Evolutionary conservation across 1,284 basidiomycete genomes (phyloP).

Genomic region (Xerocomus nothofagi): DNA sequence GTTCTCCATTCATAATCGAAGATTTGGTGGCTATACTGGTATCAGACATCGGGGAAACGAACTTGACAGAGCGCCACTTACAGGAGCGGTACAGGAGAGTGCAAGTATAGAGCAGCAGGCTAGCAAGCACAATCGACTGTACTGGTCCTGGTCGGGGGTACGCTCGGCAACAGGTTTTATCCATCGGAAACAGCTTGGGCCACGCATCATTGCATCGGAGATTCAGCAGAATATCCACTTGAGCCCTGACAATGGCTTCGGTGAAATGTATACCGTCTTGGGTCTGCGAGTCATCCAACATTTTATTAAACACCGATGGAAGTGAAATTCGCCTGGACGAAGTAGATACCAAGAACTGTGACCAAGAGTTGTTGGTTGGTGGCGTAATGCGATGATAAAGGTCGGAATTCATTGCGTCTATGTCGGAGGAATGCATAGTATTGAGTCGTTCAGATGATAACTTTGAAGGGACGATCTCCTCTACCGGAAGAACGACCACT

Average conservation of each 20-base stretch:
- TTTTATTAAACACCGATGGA: constrained; percentile 75
- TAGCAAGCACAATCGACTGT: constrained; percentile 59
- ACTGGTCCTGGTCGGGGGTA: constrained; percentile 69
- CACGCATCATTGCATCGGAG: constrained; percentile 77
- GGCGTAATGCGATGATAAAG: constrained; percentile 66
- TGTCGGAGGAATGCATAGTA: constrained; percentile 72
- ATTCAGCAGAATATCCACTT: constrained; percentile 81
- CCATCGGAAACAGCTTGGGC: constrained; percentile 67
- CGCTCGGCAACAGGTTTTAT: constrained; percentile 80
- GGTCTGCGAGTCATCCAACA: constrained; percentile 73
- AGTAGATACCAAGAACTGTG: constrained; percentile 26
- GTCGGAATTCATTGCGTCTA: constrained; percentile 88
- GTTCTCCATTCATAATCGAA: constrained; percentile 26
- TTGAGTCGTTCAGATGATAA: constrained; percentile 61
- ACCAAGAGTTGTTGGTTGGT: constrained; percentile 34
- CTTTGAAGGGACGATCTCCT: constrained; percentile 59
- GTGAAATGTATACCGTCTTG: constrained; percentile 84
- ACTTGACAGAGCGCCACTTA: constrained; percentile 14
- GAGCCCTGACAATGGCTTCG: constrained; percentile 59
- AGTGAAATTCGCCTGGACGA: constrained; percentile 51
- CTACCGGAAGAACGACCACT: constrained; percentile 77
- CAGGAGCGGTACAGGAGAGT: constrained; percentile 15
- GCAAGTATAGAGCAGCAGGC: constrained; percentile 27
- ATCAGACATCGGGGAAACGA: constrained; percentile 12
- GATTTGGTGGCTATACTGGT: constrained; percentile 28